phyloP scores from a whole-genome alignment of 2,329 filamentous ascomycete species.

The Raffaelea arxii region DNA sequence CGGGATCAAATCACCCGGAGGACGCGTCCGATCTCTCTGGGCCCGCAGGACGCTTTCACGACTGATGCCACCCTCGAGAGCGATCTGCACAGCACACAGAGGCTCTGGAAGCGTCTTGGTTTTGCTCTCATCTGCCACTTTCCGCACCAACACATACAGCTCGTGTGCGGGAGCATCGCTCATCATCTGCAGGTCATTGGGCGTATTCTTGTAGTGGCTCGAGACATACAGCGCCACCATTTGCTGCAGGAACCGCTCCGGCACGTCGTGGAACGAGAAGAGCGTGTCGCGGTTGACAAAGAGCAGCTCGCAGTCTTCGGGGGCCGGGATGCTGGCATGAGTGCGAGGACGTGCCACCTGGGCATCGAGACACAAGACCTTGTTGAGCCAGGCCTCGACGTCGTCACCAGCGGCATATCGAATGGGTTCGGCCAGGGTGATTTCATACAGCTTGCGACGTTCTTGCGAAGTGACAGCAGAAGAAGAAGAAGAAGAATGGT shows the following conservation, averaged over 20 bases:
- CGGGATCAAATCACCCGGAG: conserved; percentile 87
- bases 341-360: conserved; percentile 54
- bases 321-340: conserved; percentile 74
- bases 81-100: conserved; percentile 87
- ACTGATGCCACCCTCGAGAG: conserved; percentile 91
- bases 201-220: conserved; percentile 96
- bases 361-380: conserved; percentile 82
- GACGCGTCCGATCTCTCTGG: conserved; percentile 78
- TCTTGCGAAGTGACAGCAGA: no score
- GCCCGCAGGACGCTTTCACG: conserved; percentile 84
- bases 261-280: conserved; percentile 95
- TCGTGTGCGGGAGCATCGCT: conserved; percentile 95
- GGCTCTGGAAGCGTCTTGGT: conserved; percentile 79
- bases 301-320: conserved; percentile 81
- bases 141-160: conserved; percentile 86
- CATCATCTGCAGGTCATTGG: conserved; percentile 97
- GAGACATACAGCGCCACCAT: conserved; percentile 98
- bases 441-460: conserved; percentile 70
- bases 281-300: conserved; percentile 94
- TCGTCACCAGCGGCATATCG: conserved; percentile 83
- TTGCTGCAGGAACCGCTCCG: conserved; percentile 93
- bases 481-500: conserved; percentile 38
- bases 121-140: conserved; percentile 65
- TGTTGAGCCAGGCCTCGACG: conserved; percentile 96
- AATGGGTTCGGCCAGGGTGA: conserved; percentile 88